These are phyloP conservation scores for Diaporthe longicolla DNA, from an alignment of 2,329 filamentous ascomycete species.

Conservation along the genomic window DNA sequence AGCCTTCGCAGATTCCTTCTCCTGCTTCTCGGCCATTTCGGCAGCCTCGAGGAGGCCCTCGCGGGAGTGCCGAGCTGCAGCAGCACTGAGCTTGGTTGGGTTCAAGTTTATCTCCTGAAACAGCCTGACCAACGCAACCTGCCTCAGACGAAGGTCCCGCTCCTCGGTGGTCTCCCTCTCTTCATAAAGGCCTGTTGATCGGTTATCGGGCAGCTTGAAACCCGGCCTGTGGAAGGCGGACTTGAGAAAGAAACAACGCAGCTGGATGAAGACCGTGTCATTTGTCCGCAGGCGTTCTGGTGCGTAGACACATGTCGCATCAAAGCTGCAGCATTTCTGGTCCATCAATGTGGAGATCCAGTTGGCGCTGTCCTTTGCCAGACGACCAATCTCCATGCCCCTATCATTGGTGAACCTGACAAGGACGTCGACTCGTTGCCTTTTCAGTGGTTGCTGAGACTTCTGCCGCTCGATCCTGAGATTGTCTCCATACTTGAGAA, in stretches of 20 bases:
- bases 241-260: slow-evolving; percentile 81
- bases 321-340: slow-evolving; percentile 88
- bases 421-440: slow-evolving; percentile 81
- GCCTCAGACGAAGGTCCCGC: slow-evolving; percentile 83
- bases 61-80: slow-evolving; percentile 83
- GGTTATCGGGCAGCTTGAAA: slow-evolving; percentile 77
- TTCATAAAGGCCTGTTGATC: slow-evolving; percentile 82
- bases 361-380: slow-evolving; percentile 87
- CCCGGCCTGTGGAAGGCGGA: slow-evolving; percentile 78
- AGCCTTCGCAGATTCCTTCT: slow-evolving; percentile 60
- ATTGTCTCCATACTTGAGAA: slow-evolving; percentile 85
- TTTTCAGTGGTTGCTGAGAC: slow-evolving; percentile 70
- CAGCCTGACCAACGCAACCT: slow-evolving; percentile 88
- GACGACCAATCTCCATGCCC: slow-evolving; percentile 86
- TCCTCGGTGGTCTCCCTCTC: slow-evolving; percentile 90
- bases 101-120: slow-evolving; percentile 90
- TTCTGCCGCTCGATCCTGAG: slow-evolving; percentile 90
- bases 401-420: slow-evolving; percentile 88
- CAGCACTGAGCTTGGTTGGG: slow-evolving; percentile 80
- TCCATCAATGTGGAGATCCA: slow-evolving; percentile 96
- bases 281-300: slow-evolving; percentile 89
- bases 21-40: slow-evolving; percentile 85
- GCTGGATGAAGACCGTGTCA: slow-evolving; percentile 93
- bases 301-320: slow-evolving; percentile 89
- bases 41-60: slow-evolving; percentile 89